A percentile compares a stretch with the other conserved stretches of the same genome.
Conservation (phyloP, 768 basidiomycete genomes). For the Lenzites betulinus region DNA sequence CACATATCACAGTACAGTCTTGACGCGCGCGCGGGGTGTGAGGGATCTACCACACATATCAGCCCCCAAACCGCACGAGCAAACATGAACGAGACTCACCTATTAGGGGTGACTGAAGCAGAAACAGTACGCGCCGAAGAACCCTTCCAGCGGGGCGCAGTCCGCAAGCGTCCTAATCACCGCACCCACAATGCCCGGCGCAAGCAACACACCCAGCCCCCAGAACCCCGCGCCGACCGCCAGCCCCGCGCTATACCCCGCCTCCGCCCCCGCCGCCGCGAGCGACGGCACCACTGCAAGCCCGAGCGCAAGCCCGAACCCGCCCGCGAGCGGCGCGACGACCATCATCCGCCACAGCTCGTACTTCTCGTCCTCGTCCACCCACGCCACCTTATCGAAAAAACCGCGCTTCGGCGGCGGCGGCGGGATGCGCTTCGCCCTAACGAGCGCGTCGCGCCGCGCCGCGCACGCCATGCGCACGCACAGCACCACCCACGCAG, state of each 20-base stretch:
- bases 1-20: background rate
- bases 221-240: conserved; percentile 6
- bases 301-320: conserved; percentile 4
- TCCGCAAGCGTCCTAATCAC: background rate
- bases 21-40: no score
- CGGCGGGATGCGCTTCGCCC: background rate
- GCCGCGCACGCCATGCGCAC: background rate
- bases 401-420: background rate
- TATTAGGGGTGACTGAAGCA: background rate
- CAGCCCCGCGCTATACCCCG: background rate
- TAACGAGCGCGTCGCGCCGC: background rate
- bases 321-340: background rate
- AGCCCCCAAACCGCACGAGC: background rate
- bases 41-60: background rate
- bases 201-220: conserved; percentile 1
- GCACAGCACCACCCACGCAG: background rate
- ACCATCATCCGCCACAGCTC: background rate
- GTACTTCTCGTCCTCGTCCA: background rate
- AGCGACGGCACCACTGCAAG: conserved; percentile 5
- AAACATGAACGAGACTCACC: background rate
- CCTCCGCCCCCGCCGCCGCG: background rate
- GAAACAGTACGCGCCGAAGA: background rate
- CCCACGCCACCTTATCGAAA: background rate
- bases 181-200: background rate
- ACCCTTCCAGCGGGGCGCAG: background rate